A percentile compares a stretch with the other conserved stretches of the same genome.
Conservation (phyloP, 345 rosid genomes). For the Iberis pinnata region DNA sequence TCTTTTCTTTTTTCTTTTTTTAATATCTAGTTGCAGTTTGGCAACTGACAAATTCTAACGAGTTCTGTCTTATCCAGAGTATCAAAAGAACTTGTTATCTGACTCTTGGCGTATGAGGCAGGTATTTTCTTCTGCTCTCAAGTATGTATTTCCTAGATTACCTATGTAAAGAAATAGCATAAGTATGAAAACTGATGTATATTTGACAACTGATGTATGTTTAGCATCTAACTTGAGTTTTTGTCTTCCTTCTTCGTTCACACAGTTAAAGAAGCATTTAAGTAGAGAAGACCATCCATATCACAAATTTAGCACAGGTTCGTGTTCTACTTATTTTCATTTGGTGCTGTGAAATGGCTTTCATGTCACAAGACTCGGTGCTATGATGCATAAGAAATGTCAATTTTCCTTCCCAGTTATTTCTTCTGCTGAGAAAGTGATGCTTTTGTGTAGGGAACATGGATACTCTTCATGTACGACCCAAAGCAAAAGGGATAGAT, state of each 20-base stretch:
- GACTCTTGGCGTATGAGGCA: slow-evolving; percentile 80
- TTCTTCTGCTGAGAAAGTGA: slow-evolving; percentile 19
- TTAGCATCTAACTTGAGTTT: too few species aligned
- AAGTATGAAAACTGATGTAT: neutral
- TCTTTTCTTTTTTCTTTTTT: neutral
- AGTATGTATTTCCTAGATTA: neutral
- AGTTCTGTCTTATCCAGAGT: slow-evolving; percentile 47
- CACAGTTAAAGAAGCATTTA: slow-evolving; percentile 74
- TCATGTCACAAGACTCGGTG: neutral
- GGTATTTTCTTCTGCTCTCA: slow-evolving; percentile 33
- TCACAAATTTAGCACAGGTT: slow-evolving; percentile 93
- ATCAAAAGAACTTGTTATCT: slow-evolving; percentile 80
- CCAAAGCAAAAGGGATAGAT: slow-evolving; percentile 65
- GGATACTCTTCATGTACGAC: slow-evolving; percentile 72
- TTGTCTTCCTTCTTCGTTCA: slow-evolving; percentile 4
- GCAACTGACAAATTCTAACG: slow-evolving; percentile 5
- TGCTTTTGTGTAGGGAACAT: slow-evolving; percentile 51
- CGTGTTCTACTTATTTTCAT: slow-evolving; percentile 6
- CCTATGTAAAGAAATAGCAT: neutral
- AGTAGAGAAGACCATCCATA: slow-evolving; percentile 70
- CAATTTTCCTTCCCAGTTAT: slow-evolving; percentile 1
- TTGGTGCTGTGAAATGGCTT: neutral
- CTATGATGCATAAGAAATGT: slow-evolving; percentile 4
- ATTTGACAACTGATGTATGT: neutral
- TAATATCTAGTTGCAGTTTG: too few species aligned